Percentiles rank a stretch among this genome's conserved stretches.
Conservation (phyloP, 2,329 filamentous ascomycete species). For the Penicillium sp. region DNA sequence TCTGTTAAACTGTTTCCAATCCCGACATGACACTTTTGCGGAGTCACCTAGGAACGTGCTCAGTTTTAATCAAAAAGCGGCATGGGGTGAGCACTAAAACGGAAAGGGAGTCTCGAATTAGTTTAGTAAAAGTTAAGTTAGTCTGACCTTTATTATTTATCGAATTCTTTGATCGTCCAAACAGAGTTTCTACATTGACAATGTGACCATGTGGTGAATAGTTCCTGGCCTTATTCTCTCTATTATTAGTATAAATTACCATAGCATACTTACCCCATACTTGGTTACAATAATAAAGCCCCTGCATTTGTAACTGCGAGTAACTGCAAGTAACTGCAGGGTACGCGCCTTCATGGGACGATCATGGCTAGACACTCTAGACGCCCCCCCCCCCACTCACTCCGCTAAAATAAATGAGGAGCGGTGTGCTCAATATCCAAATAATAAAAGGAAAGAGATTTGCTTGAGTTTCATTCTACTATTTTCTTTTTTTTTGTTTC, state of each 20-base stretch:
- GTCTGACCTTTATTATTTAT: not conserved
- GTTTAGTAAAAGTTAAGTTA: not conserved
- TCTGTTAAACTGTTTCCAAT: too few relatives aligned
- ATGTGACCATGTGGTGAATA: not conserved
- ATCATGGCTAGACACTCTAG: slow-evolving; percentile 8
- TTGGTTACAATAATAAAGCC: not conserved
- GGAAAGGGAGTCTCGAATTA: too few relatives aligned
- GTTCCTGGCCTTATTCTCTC: not conserved
- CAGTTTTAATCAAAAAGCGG: too few relatives aligned
- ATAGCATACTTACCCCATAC: not conserved
- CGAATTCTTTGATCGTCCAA: not conserved
- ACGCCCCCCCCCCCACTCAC: slow-evolving; percentile 13
- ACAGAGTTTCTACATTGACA: not conserved
- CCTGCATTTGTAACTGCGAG: slow-evolving; percentile 12
- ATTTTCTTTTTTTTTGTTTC: not conserved
- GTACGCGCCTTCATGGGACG: not conserved
- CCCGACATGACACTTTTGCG: too few relatives aligned
- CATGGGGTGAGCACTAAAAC: too few relatives aligned
- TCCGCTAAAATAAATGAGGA: slow-evolving; percentile 14
- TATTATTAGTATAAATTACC: not conserved
- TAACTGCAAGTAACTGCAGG: slow-evolving; percentile 12
- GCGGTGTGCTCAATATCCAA: slow-evolving; percentile 11
- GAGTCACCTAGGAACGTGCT: too few relatives aligned
- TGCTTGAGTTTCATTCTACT: not conserved
- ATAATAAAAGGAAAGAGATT: not conserved